Percentiles rank a stretch among this genome's conserved stretches.
Conservation (phyloP, 805 yeast species). For the Kodamaea neixiangensis region DNA sequence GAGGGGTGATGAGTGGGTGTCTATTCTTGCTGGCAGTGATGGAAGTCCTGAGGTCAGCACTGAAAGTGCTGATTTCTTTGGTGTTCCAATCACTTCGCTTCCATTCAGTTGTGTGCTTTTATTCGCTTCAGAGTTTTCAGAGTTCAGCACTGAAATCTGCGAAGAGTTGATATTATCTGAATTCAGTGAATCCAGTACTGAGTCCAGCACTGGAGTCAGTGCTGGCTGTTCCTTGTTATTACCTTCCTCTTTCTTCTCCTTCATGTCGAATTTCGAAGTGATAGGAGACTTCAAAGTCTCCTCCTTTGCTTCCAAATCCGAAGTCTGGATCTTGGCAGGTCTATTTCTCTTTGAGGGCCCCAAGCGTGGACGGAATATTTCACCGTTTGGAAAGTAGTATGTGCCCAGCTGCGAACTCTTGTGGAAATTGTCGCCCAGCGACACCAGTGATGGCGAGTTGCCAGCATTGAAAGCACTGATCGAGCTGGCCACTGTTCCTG, state of each 20-base stretch:
- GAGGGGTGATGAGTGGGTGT: neutral
- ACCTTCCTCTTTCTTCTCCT: too few species aligned
- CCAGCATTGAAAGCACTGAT: conserved; percentile 1
- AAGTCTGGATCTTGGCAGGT: conserved; percentile 31
- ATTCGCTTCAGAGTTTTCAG: too few species aligned
- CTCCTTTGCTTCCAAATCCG: neutral
- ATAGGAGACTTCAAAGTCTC: neutral
- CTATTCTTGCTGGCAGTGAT: too few species aligned
- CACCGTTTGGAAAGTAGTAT: conserved; percentile 55
- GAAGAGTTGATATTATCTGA: too few species aligned
- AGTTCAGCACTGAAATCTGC: neutral
- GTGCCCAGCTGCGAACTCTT: conserved; percentile 22
- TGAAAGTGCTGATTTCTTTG: too few species aligned
- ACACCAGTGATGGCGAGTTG: neutral
- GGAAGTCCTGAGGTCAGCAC: too few species aligned
- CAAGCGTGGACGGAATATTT: conserved; percentile 49
- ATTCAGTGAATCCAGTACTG: too few species aligned
- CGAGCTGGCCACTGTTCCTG: neutral
- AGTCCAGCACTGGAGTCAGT: neutral
- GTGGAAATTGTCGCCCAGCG: conserved; percentile 10
- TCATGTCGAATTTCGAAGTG: neutral
- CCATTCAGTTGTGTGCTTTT: too few species aligned
- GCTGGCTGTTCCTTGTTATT: too few species aligned
- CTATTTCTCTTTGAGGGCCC: conserved; percentile 41
- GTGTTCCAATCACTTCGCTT: too few species aligned